These are phyloP conservation scores for Combretum micranthum DNA, from an alignment of 345 rosid species.

Conservation along the genomic window DNA sequence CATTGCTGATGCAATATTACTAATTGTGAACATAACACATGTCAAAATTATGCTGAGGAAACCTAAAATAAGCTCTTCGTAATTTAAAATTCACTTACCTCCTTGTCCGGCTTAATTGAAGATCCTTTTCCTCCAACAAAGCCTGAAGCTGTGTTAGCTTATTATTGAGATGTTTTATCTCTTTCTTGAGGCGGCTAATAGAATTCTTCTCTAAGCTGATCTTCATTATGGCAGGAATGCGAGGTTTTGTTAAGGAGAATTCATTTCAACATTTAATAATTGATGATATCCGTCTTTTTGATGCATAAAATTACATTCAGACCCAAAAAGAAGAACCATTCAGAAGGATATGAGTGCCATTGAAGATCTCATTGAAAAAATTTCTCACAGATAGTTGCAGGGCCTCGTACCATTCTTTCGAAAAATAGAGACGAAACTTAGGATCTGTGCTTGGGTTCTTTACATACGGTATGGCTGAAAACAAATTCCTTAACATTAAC, in stretches of 20 bases:
- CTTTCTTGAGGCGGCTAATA: conserved; percentile 41
- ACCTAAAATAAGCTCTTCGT: background rate
- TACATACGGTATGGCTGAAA: conserved; percentile 55
- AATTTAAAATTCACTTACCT: conserved; percentile 26
- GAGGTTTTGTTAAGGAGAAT: conserved; percentile 44
- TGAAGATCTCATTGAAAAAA: conserved; percentile 63
- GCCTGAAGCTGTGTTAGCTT: conserved; percentile 64
- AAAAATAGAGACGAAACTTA: conserved; percentile 51
- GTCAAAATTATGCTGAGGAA: conserved; percentile 1
- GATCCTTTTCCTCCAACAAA: conserved; percentile 53
- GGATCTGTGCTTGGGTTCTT: conserved; percentile 58
- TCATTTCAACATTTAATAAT: conserved; percentile 5
- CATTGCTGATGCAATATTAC: conserved; percentile 24
- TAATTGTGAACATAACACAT: conserved; percentile 9
- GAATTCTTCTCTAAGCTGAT: conserved; percentile 51
- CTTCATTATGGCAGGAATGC: conserved; percentile 61
- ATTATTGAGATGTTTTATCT: conserved; percentile 47
- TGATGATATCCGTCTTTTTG: background rate
- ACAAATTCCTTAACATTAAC: background rate
- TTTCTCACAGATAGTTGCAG: conserved; percentile 56
- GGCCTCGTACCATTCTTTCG: conserved; percentile 65
- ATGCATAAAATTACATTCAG: background rate
- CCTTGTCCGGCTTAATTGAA: conserved; percentile 33
- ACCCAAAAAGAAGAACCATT: background rate
- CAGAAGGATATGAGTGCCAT: conserved; percentile 66